These are phyloP conservation scores for Thraustochytrium striatum DNA, from an alignment of 352 stramenopile species.

Conservation along the genomic window DNA sequence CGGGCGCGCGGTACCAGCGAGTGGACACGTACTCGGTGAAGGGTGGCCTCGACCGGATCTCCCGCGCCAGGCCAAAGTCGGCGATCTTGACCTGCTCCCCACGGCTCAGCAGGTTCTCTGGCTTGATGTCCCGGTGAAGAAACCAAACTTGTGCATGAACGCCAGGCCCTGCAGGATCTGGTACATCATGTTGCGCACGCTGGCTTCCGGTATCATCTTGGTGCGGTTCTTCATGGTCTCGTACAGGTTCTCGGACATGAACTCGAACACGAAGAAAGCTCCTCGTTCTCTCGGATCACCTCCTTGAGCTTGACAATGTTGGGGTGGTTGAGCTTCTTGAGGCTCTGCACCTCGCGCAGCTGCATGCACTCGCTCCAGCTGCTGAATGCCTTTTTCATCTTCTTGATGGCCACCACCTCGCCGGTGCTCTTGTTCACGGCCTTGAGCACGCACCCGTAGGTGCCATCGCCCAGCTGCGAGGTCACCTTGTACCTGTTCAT, in stretches of 20 bases:
- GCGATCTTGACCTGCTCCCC: constrained; percentile 92
- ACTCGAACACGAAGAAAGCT: constrained; percentile 98
- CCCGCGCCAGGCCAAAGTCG: constrained; percentile 94
- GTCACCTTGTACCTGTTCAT: constrained; percentile 69
- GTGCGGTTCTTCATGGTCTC: constrained; percentile 90
- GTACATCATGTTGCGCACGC: constrained; percentile 93
- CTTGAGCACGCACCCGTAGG: constrained; percentile 89
- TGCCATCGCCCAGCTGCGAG: constrained; percentile 89
- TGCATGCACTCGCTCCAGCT: constrained; percentile 92
- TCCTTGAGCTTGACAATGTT: constrained; percentile 98
- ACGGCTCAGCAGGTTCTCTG: constrained; percentile 94
- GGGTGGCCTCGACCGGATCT: constrained; percentile 78
- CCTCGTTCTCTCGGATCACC: constrained; percentile 93
- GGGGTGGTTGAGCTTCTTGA: constrained; percentile 90
- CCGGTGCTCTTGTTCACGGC: constrained; percentile 84
- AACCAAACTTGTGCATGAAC: constrained; percentile 97
- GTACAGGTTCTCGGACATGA: constrained; percentile 93
- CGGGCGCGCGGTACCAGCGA: constrained; percentile 92
- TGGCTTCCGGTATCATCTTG: constrained; percentile 68
- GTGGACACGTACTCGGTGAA: constrained; percentile 98
- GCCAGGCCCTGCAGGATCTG: constrained; percentile 94
- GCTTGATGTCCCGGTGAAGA: constrained; percentile 98
- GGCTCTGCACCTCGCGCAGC: constrained; percentile 87
- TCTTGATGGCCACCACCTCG: constrained; percentile 91
- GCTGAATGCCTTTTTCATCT: constrained; percentile 96